Evolutionary conservation across 2,329 filamentous ascomycete genomes (phyloP).

Genomic region (Colletotrichum noveboracense): DNA sequence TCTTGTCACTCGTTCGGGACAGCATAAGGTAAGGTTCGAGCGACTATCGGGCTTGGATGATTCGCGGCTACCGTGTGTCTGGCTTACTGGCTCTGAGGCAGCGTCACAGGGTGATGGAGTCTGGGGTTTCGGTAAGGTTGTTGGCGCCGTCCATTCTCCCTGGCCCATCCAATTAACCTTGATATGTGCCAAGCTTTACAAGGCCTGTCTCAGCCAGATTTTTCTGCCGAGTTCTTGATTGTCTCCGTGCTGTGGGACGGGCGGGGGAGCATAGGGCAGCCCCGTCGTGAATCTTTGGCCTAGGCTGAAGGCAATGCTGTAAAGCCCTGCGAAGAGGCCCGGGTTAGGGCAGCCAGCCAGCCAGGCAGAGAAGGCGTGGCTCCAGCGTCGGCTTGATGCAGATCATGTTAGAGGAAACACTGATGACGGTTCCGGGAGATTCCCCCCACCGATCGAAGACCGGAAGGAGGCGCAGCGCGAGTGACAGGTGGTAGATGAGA

Average conservation of each 20-base stretch:
- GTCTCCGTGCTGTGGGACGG: not conserved
- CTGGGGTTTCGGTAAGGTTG: slow-evolving; percentile 9
- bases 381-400: slow-evolving; percentile 18
- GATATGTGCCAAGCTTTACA: slow-evolving; percentile 15
- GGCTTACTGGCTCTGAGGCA: not conserved
- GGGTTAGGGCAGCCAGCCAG: not conserved
- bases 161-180: slow-evolving; percentile 1
- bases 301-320: not conserved
- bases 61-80: not conserved
- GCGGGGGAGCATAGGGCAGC: not conserved
- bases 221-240: slow-evolving; percentile 14
- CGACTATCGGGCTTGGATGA: not conserved
- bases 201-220: slow-evolving; percentile 12
- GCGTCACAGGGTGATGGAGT: not conserved
- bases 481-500: slow-evolving; percentile 28
- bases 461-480: slow-evolving; percentile 28
- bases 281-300: not conserved
- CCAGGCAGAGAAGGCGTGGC: not conserved
- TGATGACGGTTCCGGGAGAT: slow-evolving; percentile 18
- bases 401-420: slow-evolving; percentile 27
- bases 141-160: not conserved
- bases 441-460: slow-evolving; percentile 26
- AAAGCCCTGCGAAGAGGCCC: not conserved
- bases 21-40: not conserved
- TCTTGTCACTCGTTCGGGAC: not conserved